These are phyloP conservation scores for Tylopilus sp. DNA, from an alignment of 768 basidiomycete species.

Conservation along the genomic window DNA sequence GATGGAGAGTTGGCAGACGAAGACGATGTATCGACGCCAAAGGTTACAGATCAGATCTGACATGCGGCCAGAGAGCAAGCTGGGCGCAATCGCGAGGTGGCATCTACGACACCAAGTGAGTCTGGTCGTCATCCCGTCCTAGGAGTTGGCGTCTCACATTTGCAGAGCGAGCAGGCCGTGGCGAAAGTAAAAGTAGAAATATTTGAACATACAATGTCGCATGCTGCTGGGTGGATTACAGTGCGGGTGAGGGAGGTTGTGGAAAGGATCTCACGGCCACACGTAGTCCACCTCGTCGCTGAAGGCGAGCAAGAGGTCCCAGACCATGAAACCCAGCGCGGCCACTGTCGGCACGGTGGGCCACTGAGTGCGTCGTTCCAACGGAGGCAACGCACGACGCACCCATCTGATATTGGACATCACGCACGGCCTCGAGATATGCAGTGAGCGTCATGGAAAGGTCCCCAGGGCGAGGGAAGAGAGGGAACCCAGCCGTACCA, in stretches of 20 bases:
- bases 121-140: not conserved
- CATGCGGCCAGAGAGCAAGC: slow-evolving; percentile 5
- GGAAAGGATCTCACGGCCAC: slow-evolving; percentile 26
- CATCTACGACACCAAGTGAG: slow-evolving; percentile 3
- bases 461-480: too few relatives aligned
- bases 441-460: slow-evolving; percentile 2
- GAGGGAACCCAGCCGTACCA: too few relatives aligned
- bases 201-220: slow-evolving; percentile 10
- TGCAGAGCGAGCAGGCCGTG: slow-evolving; percentile 12
- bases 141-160: not conserved
- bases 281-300: slow-evolving; percentile 26
- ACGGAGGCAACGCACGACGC: not conserved
- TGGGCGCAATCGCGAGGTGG: slow-evolving; percentile 5
- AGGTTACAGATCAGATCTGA: slow-evolving; percentile 8
- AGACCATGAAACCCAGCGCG: slow-evolving; percentile 23
- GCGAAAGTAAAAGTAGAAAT: slow-evolving; percentile 19
- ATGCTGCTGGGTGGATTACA: slow-evolving; percentile 6
- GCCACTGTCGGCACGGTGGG: slow-evolving; percentile 20
- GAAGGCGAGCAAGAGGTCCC: slow-evolving; percentile 26
- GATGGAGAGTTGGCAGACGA: slow-evolving; percentile 6
- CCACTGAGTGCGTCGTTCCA: not conserved
- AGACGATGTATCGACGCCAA: slow-evolving; percentile 9
- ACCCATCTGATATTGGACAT: slow-evolving; percentile 13
- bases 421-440: slow-evolving; percentile 2
- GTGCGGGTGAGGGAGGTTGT: not conserved